These are phyloP conservation scores for Bryoerythrophyllum caledonicum DNA, from an alignment of 225 moss, liverwort and hornwort genomes.

Conservation along the genomic window DNA sequence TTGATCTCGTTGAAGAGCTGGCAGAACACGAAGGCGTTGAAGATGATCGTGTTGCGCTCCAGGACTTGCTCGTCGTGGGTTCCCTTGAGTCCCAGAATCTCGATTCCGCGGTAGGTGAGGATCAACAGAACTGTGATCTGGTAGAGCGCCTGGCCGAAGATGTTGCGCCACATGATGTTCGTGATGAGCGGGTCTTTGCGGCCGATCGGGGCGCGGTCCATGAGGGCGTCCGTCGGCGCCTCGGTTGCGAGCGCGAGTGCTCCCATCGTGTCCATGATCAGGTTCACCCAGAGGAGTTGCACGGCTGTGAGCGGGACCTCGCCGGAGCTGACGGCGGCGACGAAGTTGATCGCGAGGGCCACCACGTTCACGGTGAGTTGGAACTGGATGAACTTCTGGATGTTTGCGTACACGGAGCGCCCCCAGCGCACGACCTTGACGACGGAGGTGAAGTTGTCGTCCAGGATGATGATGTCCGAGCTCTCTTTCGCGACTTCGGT, in stretches of 20 bases:
- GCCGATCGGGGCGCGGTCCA: constrained; percentile 42
- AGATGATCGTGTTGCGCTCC: constrained; percentile 55
- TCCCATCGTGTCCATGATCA: constrained; percentile 67
- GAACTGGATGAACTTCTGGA: constrained; percentile 51
- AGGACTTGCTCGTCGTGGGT: constrained; percentile 25
- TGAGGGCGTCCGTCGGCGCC: constrained; percentile 43
- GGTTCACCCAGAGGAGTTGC: constrained; percentile 60
- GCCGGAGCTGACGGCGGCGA: constrained; percentile 45
- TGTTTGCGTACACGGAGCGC: constrained; percentile 39
- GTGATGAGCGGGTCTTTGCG: constrained; percentile 50
- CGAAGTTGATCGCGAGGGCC: constrained; percentile 55
- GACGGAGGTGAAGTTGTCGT: constrained; percentile 41
- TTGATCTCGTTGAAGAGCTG: constrained; percentile 64
- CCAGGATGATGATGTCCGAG: constrained; percentile 59
- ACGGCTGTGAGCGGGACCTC: constrained; percentile 47
- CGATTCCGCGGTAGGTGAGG: constrained; percentile 38
- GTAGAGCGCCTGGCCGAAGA: constrained; percentile 46
- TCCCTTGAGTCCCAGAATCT: constrained; percentile 34
- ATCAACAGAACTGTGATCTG: constrained; percentile 38
- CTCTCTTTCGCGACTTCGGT: constrained; percentile 69
- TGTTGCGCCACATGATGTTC: constrained; percentile 68
- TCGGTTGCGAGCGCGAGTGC: constrained; percentile 62
- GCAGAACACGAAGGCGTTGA: constrained; percentile 62
- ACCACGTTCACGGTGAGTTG: constrained; percentile 61
- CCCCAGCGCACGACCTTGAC: constrained; percentile 48